phyloP scores from a whole-genome alignment of 176 grass and related monocot genomes.

The Tillandsia leiboldiana region DNA sequence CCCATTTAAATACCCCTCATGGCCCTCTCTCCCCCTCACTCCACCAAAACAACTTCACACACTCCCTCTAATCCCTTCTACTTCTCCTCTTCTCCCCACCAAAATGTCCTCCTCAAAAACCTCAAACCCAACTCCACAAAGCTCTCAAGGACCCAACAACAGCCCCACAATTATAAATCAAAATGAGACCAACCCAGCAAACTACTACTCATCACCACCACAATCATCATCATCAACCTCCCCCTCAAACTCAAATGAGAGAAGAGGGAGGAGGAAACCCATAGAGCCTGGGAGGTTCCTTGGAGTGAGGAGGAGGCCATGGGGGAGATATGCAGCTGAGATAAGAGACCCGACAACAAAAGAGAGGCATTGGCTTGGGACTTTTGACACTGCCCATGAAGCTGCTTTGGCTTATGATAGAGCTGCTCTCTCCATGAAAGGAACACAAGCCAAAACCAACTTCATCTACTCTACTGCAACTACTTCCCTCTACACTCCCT shows the following conservation, averaged over 20 bases:
- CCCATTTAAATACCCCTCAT: conserved; percentile 46
- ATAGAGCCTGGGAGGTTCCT: conserved; percentile 90
- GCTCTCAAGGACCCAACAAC: not conserved
- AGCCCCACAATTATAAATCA: not conserved
- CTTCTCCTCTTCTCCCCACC: too few species aligned
- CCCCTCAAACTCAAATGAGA: conserved; percentile 21
- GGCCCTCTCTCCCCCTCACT: conserved; percentile 19
- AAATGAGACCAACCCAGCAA: too few species aligned
- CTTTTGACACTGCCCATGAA: conserved; percentile 97
- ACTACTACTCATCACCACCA: too few species aligned
- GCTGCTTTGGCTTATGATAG: conserved; percentile 92
- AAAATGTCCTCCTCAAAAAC: too few species aligned
- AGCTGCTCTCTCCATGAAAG: conserved; percentile 95
- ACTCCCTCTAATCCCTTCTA: conserved; percentile 6
- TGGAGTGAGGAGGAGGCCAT: conserved; percentile 73
- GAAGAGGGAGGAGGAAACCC: conserved; percentile 38
- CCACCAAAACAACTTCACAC: conserved; percentile 11
- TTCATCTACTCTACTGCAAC: conserved; percentile 53
- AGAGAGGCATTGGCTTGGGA: conserved; percentile 94
- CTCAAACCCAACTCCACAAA: too few species aligned
- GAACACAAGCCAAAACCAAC: conserved; percentile 90
- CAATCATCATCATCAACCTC: conserved; percentile 39
- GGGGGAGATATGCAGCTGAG: conserved; percentile 24
- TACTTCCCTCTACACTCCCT: conserved; percentile 65
- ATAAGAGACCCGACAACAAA: conserved; percentile 43